These are phyloP conservation scores for Hypoxylon sp. DNA, from an alignment of 2,329 filamentous ascomycete genomes.

Conservation along the genomic window DNA sequence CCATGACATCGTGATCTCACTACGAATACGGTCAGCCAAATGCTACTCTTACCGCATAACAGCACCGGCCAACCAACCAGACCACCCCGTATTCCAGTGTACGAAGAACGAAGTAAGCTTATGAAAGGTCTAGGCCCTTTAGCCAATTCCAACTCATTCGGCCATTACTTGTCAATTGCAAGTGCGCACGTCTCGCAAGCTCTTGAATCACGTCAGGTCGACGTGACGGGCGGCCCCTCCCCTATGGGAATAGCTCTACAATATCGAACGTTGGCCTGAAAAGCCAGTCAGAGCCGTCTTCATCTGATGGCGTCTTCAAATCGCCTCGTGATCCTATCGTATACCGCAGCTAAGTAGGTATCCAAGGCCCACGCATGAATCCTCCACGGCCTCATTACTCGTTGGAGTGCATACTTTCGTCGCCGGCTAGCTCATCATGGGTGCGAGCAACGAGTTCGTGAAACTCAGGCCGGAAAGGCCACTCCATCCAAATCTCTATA, in stretches of 20 bases:
- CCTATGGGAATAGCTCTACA: neutral
- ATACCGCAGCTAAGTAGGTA: neutral
- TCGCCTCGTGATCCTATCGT: neutral
- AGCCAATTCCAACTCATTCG: neutral
- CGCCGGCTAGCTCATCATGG: constrained; percentile 41
- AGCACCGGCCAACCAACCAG: neutral
- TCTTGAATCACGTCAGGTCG: neutral
- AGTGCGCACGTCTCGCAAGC: neutral
- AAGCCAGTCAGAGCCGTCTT: neutral
- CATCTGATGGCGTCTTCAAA: neutral
- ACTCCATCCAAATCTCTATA: constrained; percentile 70
- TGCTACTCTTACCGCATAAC: neutral
- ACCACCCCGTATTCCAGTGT: neutral
- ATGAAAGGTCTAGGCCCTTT: neutral
- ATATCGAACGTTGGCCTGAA: neutral
- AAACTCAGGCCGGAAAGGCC: constrained; percentile 72
- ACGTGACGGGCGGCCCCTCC: neutral
- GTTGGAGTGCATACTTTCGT: constrained; percentile 10
- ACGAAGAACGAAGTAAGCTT: neutral
- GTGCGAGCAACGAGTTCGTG: constrained; percentile 60
- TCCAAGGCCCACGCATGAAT: neutral
- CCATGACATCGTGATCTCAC: neutral
- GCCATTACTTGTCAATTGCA: neutral
- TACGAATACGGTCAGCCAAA: constrained; percentile 8
- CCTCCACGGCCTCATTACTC: neutral